Evolutionary conservation across 106 monocot genomes (phyloP).

Genomic region (Allium cepa): DNA sequence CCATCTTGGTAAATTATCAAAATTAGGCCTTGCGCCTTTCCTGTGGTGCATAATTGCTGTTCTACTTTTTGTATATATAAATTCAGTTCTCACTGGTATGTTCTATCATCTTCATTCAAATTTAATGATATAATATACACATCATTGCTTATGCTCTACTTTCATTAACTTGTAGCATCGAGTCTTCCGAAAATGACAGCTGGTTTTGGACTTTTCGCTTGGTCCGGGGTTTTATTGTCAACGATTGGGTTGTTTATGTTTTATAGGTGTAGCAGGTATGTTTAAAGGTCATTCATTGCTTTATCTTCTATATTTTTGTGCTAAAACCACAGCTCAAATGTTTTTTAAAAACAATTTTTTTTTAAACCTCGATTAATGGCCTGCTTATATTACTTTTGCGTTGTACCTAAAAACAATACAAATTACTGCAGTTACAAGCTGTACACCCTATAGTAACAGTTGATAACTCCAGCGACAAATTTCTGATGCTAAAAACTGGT

Average conservation of each 20-base stretch:
- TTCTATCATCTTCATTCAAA: neutral
- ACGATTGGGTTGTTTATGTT: conserved; percentile 77
- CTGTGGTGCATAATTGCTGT: conserved; percentile 70
- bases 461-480: too few relatives aligned
- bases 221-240: conserved; percentile 79
- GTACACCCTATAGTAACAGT: too few relatives aligned
- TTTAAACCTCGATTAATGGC: too few relatives aligned
- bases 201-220: conserved; percentile 63
- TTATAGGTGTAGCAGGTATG: conserved; percentile 94
- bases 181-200: conserved; percentile 47
- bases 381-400: too few relatives aligned
- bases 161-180: conserved; percentile 33
- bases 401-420: too few relatives aligned
- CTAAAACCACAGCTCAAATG: too few relatives aligned
- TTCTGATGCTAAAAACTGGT: too few relatives aligned
- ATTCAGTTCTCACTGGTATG: conserved; percentile 80
- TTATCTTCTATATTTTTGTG: neutral
- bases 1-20: conserved; percentile 62
- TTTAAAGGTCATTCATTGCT: neutral
- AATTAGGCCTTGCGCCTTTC: conserved; percentile 91
- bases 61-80: conserved; percentile 70
- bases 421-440: too few relatives aligned
- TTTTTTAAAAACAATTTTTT: too few relatives aligned
- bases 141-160: neutral
- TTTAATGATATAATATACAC: neutral